phyloP scores from a whole-genome alignment of 2,329 filamentous ascomycete species.

The Trichoderma gracile region DNA sequence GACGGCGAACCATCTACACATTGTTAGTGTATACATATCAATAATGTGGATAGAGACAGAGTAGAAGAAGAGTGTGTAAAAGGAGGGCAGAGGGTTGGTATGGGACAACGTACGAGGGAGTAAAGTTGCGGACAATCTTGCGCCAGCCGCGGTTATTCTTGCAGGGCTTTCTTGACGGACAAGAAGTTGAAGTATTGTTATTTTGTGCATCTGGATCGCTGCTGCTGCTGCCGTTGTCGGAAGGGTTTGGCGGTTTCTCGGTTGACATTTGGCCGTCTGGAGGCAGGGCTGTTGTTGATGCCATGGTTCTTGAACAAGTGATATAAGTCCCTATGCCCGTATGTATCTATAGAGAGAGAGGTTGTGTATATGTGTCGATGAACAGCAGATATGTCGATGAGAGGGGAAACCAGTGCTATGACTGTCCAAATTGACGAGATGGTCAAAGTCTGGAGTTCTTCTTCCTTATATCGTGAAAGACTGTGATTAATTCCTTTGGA shows the following conservation, averaged over 20 bases:
- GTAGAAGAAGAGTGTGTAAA: too few relatives aligned
- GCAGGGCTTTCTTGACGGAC: constrained; percentile 30
- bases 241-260: constrained; percentile 6
- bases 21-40: too few relatives aligned
- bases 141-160: constrained; percentile 45
- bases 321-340: too few relatives aligned
- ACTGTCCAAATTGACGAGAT: too few relatives aligned
- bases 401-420: too few relatives aligned
- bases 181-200: neutral
- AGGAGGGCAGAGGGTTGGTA: neutral
- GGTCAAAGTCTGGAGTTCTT: neutral
- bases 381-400: too few relatives aligned
- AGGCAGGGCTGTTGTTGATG: constrained; percentile 5
- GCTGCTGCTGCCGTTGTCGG: constrained; percentile 22
- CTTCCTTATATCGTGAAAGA: neutral
- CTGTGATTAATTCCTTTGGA: neutral
- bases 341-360: too few relatives aligned
- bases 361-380: too few relatives aligned
- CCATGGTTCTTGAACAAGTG: neutral
- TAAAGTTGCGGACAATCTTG: constrained; percentile 54
- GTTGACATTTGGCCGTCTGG: neutral
- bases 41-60: too few relatives aligned
- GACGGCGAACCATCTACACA: constrained; percentile 55
- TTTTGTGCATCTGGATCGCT: constrained; percentile 1
- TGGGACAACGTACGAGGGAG: constrained; percentile 49